Evolutionary conservation across 164 flowering plant species (phyloP).

Genomic region (Protea cynaroides): DNA sequence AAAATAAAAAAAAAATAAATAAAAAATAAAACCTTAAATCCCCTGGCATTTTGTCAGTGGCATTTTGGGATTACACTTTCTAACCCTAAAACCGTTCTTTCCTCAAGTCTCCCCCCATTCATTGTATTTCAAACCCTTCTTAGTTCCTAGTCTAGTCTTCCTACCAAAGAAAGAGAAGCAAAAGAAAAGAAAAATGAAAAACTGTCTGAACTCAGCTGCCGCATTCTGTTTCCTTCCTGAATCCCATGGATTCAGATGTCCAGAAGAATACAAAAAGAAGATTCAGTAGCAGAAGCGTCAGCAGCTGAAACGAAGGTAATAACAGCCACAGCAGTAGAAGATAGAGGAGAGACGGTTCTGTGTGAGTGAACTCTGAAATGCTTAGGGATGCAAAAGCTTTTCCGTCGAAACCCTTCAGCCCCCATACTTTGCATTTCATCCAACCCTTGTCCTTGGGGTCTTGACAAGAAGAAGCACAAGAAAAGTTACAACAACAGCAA

Average conservation of each 20-base stretch:
- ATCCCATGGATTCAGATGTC: not conserved
- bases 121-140: not conserved
- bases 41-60: not conserved
- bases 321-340: not conserved
- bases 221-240: not conserved
- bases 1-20: no score
- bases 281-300: not conserved
- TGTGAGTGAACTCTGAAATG: conserved; percentile 22
- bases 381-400: conserved; percentile 58
- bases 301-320: not conserved
- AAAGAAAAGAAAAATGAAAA: not conserved
- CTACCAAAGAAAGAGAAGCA: no score
- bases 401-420: conserved; percentile 38
- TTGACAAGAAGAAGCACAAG: not conserved
- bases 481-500: not conserved
- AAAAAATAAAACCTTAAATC: not conserved
- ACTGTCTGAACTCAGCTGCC: not conserved
- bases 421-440: conserved; percentile 24
- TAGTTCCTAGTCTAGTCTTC: no score
- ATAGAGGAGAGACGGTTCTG: not conserved
- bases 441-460: conserved; percentile 6
- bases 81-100: not conserved
- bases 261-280: not conserved
- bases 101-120: no score
- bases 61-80: not conserved